Conservation (phyloP, 2,329 filamentous ascomycete species). For the Cercospora sesami region DNA sequence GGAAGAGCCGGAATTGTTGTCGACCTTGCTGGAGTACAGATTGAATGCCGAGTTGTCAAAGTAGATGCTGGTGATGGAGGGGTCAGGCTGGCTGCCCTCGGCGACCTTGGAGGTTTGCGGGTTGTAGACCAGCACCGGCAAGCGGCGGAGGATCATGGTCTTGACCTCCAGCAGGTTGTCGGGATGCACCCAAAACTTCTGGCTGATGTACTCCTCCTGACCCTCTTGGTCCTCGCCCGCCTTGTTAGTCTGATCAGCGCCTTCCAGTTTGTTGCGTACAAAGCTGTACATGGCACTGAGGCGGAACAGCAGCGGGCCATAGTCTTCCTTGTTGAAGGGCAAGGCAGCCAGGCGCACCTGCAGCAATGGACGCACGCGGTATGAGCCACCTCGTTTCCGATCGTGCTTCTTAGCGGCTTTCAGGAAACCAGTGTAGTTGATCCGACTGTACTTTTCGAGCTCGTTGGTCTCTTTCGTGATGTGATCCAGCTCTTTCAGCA, state of each 20-base stretch:
- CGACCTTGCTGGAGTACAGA: conserved; percentile 83
- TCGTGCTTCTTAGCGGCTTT: conserved; percentile 99
- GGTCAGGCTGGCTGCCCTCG: conserved; percentile 74
- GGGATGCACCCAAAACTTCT: conserved; percentile 79
- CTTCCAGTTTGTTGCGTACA: conserved; percentile 78
- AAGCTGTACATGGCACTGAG: conserved; percentile 96
- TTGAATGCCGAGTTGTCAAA: conserved; percentile 87
- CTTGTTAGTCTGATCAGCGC: conserved; percentile 34
- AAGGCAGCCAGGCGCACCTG: conserved; percentile 84
- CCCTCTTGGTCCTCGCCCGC: conserved; percentile 26
- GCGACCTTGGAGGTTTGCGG: conserved; percentile 79
- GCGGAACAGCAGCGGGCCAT: conserved; percentile 81
- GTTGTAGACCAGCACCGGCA: conserved; percentile 92
- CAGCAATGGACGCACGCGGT: conserved; percentile 87
- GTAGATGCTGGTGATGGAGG: conserved; percentile 91
- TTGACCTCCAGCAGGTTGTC: conserved; percentile 97
- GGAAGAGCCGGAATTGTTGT: conserved; percentile 74
- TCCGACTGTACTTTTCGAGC: conserved; percentile 89
- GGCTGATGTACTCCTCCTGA: conserved; percentile 36
- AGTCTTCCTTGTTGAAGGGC: conserved; percentile 94
- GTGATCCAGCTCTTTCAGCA: conserved; percentile 75
- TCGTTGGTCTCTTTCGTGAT: conserved; percentile 91
- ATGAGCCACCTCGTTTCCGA: conserved; percentile 80
- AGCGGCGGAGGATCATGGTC: conserved; percentile 85
- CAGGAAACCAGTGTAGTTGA: conserved; percentile 97